Evolutionary conservation across 164 flowering plant genomes (phyloP).

Genomic region (Liquidambar formosana): DNA sequence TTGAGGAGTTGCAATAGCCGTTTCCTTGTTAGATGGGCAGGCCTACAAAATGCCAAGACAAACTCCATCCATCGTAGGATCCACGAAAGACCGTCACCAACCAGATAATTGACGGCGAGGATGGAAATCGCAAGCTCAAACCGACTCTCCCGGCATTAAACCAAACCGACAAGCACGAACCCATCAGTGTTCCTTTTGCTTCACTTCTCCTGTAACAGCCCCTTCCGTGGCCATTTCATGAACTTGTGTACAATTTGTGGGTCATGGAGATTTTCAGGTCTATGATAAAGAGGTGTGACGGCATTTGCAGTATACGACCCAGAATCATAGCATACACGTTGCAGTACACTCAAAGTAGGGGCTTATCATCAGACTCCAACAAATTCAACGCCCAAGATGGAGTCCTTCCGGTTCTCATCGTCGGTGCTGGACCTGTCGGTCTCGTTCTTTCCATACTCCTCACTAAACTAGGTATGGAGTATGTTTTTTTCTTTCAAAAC

Average conservation of each 20-base stretch:
- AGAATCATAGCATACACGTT: slow-evolving; percentile 18
- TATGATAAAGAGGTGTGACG: slow-evolving; percentile 16
- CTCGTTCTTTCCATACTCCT: slow-evolving; percentile 83
- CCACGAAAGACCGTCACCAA: too few species aligned
- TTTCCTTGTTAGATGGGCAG: too few species aligned
- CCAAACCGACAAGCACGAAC: background rate
- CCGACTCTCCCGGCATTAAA: too few species aligned
- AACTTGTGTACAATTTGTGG: background rate
- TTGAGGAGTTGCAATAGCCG: too few species aligned
- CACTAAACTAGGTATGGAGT: slow-evolving; percentile 80
- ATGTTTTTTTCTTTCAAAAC: background rate
- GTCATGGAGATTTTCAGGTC: slow-evolving; percentile 29
- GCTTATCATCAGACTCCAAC: slow-evolving; percentile 20
- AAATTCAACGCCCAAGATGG: slow-evolving; percentile 15
- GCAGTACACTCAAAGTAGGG: slow-evolving; percentile 24
- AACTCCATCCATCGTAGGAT: too few species aligned
- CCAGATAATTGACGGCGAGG: too few species aligned
- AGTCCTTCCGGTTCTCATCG: slow-evolving; percentile 78
- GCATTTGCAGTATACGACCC: slow-evolving; percentile 1
- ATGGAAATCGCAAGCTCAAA: too few species aligned
- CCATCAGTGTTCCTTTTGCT: background rate
- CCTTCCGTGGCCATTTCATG: too few species aligned
- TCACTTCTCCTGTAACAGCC: too few species aligned
- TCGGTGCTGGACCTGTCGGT: slow-evolving; percentile 97
- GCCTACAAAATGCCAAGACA: too few species aligned